phyloP scores from a whole-genome alignment of 805 yeast genomes.

The Yueomyces sinensis region DNA sequence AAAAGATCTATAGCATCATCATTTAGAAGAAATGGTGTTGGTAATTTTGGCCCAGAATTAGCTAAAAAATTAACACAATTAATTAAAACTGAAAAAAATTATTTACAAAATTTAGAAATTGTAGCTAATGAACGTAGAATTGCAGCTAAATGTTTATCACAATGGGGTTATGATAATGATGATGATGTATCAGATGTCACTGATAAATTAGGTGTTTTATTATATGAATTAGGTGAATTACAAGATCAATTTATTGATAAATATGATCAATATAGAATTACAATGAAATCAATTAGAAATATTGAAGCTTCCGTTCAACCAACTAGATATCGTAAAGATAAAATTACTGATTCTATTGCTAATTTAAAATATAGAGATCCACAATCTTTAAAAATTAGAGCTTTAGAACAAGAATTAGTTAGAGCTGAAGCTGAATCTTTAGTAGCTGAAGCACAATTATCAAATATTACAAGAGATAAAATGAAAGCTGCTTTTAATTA shows the following conservation, averaged over 20 bases:
- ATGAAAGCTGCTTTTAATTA: constrained; percentile 94
- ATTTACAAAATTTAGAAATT: constrained; percentile 85
- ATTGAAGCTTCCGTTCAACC: constrained; percentile 98
- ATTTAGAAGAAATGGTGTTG: constrained; percentile 67
- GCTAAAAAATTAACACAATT: constrained; percentile 82
- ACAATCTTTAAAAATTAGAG: constrained; percentile 87
- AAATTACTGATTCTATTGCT: constrained; percentile 95
- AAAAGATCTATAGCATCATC: constrained; percentile 53
- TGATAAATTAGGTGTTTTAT: constrained; percentile 90
- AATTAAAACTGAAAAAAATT: constrained; percentile 92
- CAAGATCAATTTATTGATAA: constrained; percentile 97
- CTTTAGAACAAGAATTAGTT: constrained; percentile 94
- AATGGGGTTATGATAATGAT: constrained; percentile 97
- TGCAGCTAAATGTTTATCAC: constrained; percentile 91
- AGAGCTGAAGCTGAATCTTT: constrained; percentile 98
- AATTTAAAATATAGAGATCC: constrained; percentile 98
- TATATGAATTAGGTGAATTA: constrained; percentile 93
- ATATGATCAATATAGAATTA: constrained; percentile 95
- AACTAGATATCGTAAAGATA: constrained; percentile 93
- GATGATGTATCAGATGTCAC: constrained; percentile 96
- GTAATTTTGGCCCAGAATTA: constrained; percentile 88
- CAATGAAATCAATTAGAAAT: constrained; percentile 87
- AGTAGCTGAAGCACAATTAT: constrained; percentile 97
- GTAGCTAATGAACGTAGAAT: constrained; percentile 89
- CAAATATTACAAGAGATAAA: constrained; percentile 96